Evolutionary conservation across 768 basidiomycete species (phyloP), one percentile per base, ranked within the genome.

Genomic region (Tremella yokohamensis): DNA sequence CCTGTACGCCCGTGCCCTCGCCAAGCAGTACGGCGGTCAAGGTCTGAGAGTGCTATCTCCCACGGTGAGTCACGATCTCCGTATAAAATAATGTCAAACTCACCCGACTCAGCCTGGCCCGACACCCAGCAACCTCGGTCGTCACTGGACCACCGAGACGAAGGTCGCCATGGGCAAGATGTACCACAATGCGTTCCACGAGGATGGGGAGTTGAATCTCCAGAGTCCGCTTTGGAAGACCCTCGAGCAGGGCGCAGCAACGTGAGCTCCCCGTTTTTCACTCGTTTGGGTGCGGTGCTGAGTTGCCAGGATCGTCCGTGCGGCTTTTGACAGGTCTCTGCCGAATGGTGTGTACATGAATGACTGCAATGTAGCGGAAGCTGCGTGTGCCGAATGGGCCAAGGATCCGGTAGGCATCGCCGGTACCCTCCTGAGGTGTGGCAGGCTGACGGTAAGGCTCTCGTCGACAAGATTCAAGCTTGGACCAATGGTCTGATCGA

Each of bases 11-110:
- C 42, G 42, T 6, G n/a, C n/a, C 4, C 42, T 45, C 6, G 42
- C 42, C 42, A 45, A 45, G 22, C 42, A 45, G n/a, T 45, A 45
- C 42, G 42, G 42, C 15, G 42, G 6, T 16, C n/a, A 45, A 45
- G 42, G 42, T 8, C 15, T 45, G 22, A 18, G n/a, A 16, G 42
- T 22, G 8, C 15, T 18, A 8, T 45, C 42, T 4, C n/a, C 22
- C 6, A 18, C n/a, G n/a, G 42, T 45, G 15, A 16, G 42, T 45
- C 39, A 40, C 11, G 39, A 40, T 40, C 18, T 40, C 18, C 39
- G 11, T 40, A 11, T 40, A 11, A 18, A 11, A 11, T 18, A 18
- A 40, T 40, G 11, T 18, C 18, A 11, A 40, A 11, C 39, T 40
- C 18, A 11, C 22, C 42, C 15, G 22, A 18, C 42, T 45, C n/a